A percentile compares a stretch with the other conserved stretches of the same genome.
These are phyloP conservation scores for Boehmeria nivea DNA, from an alignment of 306 rosid genomes.

Conservation along the genomic window DNA sequence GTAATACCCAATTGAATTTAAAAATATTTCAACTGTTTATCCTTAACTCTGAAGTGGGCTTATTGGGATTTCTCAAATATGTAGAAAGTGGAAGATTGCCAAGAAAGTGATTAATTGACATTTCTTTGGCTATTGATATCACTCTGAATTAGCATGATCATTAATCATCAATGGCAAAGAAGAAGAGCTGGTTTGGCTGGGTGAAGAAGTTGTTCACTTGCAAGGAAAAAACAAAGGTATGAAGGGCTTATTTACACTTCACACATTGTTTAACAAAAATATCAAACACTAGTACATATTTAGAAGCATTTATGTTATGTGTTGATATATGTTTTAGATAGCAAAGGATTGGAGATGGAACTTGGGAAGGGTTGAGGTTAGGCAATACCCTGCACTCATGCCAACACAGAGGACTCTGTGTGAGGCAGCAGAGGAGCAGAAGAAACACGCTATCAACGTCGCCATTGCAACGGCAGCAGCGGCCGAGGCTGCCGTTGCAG, in stretches of 20 bases:
- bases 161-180: constrained; percentile 50
- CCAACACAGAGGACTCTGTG: constrained; percentile 40
- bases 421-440: constrained; percentile 69
- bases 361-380: constrained; percentile 39
- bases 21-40: neutral
- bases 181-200: constrained; percentile 74
- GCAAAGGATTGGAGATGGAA: constrained; percentile 53
- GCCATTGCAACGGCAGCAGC: constrained; percentile 83
- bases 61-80: neutral
- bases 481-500: constrained; percentile 84
- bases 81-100: no score
- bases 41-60: neutral
- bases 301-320: no score
- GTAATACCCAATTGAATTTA: neutral
- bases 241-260: constrained; percentile 6
- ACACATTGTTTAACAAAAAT: no score
- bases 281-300: no score
- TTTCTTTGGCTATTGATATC: constrained; percentile 2
- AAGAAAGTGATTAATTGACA: no score
- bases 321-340: constrained; percentile 36
- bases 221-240: constrained; percentile 42
- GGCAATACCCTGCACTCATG: constrained; percentile 40
- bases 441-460: constrained; percentile 69
- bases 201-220: constrained; percentile 47
- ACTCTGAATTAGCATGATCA: constrained; percentile 23